phyloP scores from a whole-genome alignment of 768 basidiomycete species.

The Boletales sp. region DNA sequence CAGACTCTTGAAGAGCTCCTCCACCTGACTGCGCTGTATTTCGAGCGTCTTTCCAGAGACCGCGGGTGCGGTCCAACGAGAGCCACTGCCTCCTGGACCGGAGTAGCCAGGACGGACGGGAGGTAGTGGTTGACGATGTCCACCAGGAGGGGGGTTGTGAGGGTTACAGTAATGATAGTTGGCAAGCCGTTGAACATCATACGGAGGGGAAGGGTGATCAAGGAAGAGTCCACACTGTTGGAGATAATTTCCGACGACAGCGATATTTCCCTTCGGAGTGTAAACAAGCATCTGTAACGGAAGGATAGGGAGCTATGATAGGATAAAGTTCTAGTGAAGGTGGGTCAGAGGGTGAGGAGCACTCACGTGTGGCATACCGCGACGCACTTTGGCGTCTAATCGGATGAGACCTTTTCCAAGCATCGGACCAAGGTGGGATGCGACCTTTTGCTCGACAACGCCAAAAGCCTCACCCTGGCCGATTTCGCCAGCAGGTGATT shows the following conservation, averaged over 20 bases:
- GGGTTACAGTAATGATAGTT: conserved; percentile 81
- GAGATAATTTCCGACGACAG: conserved; percentile 74
- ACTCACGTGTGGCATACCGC: conserved; percentile 60
- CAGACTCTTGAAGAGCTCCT: conserved; percentile 88
- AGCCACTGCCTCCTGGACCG: conserved; percentile 34
- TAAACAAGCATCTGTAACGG: conserved; percentile 85
- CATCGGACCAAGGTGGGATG: conserved; percentile 76
- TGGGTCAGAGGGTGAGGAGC: conserved; percentile 14
- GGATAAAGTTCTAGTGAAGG: conserved; percentile 11
- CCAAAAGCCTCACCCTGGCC: conserved; percentile 67
- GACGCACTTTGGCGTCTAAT: conserved; percentile 71
- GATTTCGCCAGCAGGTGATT: conserved; percentile 50
- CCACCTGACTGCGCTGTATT: conserved; percentile 88
- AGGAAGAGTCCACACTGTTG: conserved; percentile 65
- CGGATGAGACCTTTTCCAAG: conserved; percentile 80
- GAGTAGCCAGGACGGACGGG: conserved; percentile 41
- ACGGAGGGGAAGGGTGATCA: conserved; percentile 73
- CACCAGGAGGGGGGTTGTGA: conserved; percentile 77
- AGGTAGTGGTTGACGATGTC: conserved; percentile 43
- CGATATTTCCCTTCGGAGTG: conserved; percentile 91
- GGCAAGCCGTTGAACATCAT: conserved; percentile 56
- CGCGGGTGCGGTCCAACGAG: conserved; percentile 55
- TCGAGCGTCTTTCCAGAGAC: conserved; percentile 77
- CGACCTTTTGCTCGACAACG: conserved; percentile 84
- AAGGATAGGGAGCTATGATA: conserved; percentile 68